phyloP scores from a whole-genome alignment of 2,329 filamentous ascomycete species.

The Aspergillus unguis region DNA sequence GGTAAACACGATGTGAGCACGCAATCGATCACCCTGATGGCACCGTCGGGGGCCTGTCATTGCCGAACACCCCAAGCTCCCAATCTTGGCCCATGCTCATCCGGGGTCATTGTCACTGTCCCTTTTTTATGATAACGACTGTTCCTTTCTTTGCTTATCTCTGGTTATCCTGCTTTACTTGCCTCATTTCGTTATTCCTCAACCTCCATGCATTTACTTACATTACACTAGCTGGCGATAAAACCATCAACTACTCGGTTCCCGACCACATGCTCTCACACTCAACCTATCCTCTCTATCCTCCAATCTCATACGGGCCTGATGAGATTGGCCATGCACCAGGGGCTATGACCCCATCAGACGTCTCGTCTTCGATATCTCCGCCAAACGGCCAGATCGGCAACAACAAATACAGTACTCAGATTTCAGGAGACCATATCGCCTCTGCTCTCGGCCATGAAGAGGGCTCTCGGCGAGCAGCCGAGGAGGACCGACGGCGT shows the following conservation, averaged over 20 bases:
- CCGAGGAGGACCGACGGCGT: slow-evolving; percentile 85
- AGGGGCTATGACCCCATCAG: slow-evolving; percentile 39
- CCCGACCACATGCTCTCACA: slow-evolving; percentile 40
- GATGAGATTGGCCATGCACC: slow-evolving; percentile 36
- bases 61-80: slow-evolving; percentile 21
- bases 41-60: slow-evolving; percentile 25
- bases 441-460: slow-evolving; percentile 58
- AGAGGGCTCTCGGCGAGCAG: slow-evolving; percentile 67
- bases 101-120: background rate
- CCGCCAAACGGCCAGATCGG: slow-evolving; percentile 40
- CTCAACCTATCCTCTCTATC: slow-evolving; percentile 37
- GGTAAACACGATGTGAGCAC: slow-evolving; percentile 29
- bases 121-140: slow-evolving; percentile 11
- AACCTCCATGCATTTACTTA: slow-evolving; percentile 23
- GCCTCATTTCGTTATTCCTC: slow-evolving; percentile 2
- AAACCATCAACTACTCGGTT: slow-evolving; percentile 37
- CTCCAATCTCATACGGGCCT: slow-evolving; percentile 35
- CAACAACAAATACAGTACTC: slow-evolving; percentile 41
- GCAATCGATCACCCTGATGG: slow-evolving; percentile 36
- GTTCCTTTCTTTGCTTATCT: slow-evolving; percentile 12
- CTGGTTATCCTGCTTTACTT: slow-evolving; percentile 12
- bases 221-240: slow-evolving; percentile 29
- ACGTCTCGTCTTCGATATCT: slow-evolving; percentile 42
- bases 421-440: slow-evolving; percentile 37
- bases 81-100: slow-evolving; percentile 12